These are phyloP conservation scores for Brassica carinata DNA, from an alignment of 345 rosid species.

Conservation along the genomic window DNA sequence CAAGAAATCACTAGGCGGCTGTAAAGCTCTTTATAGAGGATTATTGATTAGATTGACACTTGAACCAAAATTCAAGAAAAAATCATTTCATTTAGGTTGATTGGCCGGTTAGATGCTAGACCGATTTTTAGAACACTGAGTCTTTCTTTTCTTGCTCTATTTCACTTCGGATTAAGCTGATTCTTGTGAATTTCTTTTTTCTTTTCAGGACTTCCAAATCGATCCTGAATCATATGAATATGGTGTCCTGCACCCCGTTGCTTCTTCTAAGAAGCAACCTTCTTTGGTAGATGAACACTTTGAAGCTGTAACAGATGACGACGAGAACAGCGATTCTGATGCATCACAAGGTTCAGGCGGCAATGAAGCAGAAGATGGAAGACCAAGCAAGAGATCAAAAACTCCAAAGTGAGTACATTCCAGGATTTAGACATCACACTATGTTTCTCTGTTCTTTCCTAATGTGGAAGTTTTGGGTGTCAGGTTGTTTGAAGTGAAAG, in stretches of 20 bases:
- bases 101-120: too few relatives aligned
- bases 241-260: conserved; percentile 74
- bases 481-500: conserved; percentile 87
- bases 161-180: not conserved
- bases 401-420: conserved; percentile 59
- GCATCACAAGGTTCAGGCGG: conserved; percentile 54
- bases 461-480: conserved; percentile 11
- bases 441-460: not conserved
- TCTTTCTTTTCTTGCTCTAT: not conserved
- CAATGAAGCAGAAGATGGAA: conserved; percentile 39
- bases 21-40: too few relatives aligned
- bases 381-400: conserved; percentile 52
- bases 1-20: too few relatives aligned
- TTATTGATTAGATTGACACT: too few relatives aligned
- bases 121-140: too few relatives aligned
- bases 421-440: not conserved
- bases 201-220: conserved; percentile 74
- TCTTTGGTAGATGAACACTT: conserved; percentile 83
- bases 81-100: too few relatives aligned
- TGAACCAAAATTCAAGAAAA: too few relatives aligned
- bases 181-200: conserved; percentile 18
- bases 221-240: conserved; percentile 68
- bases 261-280: conserved; percentile 54
- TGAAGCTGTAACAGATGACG: conserved; percentile 65
- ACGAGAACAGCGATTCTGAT: conserved; percentile 67